phyloP scores from a whole-genome alignment of 1,284 basidiomycete genomes.

The Rhodotorula sp. region DNA sequence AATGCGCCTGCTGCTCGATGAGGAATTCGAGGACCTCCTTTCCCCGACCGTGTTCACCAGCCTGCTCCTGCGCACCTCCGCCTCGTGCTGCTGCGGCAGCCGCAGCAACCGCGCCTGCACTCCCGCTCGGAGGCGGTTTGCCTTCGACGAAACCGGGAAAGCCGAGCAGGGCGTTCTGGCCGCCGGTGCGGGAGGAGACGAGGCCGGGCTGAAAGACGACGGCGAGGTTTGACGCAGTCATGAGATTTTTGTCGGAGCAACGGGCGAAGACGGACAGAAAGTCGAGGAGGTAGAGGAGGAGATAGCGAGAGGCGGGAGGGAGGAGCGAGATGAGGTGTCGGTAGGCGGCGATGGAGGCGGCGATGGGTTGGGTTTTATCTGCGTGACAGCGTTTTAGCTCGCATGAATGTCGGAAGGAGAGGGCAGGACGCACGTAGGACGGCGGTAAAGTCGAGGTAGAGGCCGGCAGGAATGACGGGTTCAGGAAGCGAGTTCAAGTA shows the following conservation, averaged over 20 bases:
- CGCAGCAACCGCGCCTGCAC: not conserved
- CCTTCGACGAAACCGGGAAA: slow-evolving; percentile 42
- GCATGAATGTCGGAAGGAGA: not conserved
- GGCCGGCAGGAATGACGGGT: slow-evolving; percentile 80
- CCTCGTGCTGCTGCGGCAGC: not conserved
- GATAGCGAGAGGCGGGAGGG: slow-evolving; percentile 85
- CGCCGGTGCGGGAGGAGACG: slow-evolving; percentile 77
- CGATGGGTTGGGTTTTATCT: slow-evolving; percentile 31
- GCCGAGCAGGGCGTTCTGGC: slow-evolving; percentile 25
- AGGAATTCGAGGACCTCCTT: slow-evolving; percentile 92
- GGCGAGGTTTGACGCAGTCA: slow-evolving; percentile 92
- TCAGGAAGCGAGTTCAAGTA: slow-evolving; percentile 97
- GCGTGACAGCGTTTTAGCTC: not conserved
- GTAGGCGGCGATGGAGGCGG: slow-evolving; percentile 65
- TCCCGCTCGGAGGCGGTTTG: slow-evolving; percentile 15
- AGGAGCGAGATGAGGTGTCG: slow-evolving; percentile 78
- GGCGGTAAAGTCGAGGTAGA: slow-evolving; percentile 85
- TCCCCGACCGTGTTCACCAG: slow-evolving; percentile 72
- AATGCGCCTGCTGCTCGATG: slow-evolving; percentile 82
- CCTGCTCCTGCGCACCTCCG: slow-evolving; percentile 53
- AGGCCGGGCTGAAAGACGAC: slow-evolving; percentile 91
- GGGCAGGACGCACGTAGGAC: slow-evolving; percentile 59
- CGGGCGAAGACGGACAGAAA: slow-evolving; percentile 90
- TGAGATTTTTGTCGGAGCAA: slow-evolving; percentile 86
- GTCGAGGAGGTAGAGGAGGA: slow-evolving; percentile 93